Base-by-base conservation (phyloP, 768 basidiomycete species). In the Suillus discolor region DNA sequence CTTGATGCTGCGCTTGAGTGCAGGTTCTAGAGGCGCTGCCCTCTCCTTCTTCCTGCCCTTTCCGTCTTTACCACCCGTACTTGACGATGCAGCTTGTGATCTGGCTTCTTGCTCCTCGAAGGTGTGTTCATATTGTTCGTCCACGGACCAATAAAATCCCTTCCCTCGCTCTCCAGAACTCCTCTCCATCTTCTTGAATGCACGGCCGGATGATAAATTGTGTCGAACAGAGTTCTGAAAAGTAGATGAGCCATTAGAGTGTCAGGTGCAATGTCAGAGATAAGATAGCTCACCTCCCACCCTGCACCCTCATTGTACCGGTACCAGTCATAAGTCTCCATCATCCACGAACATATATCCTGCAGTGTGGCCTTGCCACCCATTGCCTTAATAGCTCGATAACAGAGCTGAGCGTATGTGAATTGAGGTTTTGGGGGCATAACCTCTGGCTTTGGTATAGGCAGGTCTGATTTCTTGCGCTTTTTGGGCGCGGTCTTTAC, bases 61-160 rank as follows among this genome's bases (percentile, higher is more conserved):
- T 23, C 76, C 71, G 25, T 81, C 83, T 68, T 81, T 81, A 38
- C 80, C 80, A 54, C 67, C 75, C 68, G 54, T 67, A 59, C 71
- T 23, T 23, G 59, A 47, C 71, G 73, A 20, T 7, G 65, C 60
- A 7, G 70, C 77, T 78, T 70, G 78, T 65, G 71, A 71, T 62
- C 86, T 87, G 25, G 80, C 81, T 66, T 91, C 89, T 71, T 90
- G 90, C 67, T 91, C 90, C 73, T 89, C 87, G 53, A 93, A 85
- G 42, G 81, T 81, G 65, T 87, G 88, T 62, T 88, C 85, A 73
- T 83, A 83, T 63, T 87, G 84, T 53, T 90, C 89, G 71, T 97
- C 96, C 39, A 97, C 82, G 23, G 91, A 90, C 96, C 96, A 98
- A 68, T 95, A 94, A 69, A 90, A 94, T 2, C 96, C 96, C 75